These are phyloP conservation scores for Aspergillus latus DNA, from an alignment of 2,329 filamentous ascomycete species.

Conservation along the genomic window DNA sequence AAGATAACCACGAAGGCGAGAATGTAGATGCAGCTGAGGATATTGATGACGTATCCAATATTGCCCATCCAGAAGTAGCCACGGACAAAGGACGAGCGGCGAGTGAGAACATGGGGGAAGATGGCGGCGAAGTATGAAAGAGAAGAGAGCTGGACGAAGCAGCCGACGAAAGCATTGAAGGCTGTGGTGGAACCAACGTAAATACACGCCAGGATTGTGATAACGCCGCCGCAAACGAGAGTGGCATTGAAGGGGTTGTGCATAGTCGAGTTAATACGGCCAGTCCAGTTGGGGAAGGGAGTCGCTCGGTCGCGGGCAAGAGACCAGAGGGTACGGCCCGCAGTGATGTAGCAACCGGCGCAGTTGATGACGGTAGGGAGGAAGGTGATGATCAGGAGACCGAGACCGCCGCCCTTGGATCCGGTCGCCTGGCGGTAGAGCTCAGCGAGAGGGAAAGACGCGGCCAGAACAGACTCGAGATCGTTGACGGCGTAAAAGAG, in stretches of 20 bases:
- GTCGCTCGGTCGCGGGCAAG: constrained; percentile 61
- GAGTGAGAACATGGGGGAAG: constrained; percentile 51
- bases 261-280: constrained; percentile 53
- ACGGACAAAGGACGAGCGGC: constrained; percentile 52
- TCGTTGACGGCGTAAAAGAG: constrained; percentile 54
- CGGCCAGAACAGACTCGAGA: constrained; percentile 21
- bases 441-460: constrained; percentile 48
- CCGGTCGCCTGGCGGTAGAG: constrained; percentile 53
- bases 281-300: constrained; percentile 55
- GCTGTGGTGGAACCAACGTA: constrained; percentile 56
- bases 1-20: constrained; percentile 59
- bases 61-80: constrained; percentile 57
- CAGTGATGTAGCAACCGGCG: constrained; percentile 58
- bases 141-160: constrained; percentile 58
- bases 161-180: constrained; percentile 59
- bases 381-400: constrained; percentile 59
- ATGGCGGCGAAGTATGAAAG: constrained; percentile 57
- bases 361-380: constrained; percentile 55
- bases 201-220: constrained; percentile 57
- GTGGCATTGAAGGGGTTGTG: constrained; percentile 62
- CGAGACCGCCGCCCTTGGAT: constrained; percentile 53
- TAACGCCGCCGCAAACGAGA: constrained; percentile 53
- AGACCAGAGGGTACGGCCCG: constrained; percentile 62
- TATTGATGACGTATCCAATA: constrained; percentile 53
- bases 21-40: constrained; percentile 54